phyloP scores from a whole-genome alignment of 2,329 filamentous ascomycete species.

The Fusarium begoniae region DNA sequence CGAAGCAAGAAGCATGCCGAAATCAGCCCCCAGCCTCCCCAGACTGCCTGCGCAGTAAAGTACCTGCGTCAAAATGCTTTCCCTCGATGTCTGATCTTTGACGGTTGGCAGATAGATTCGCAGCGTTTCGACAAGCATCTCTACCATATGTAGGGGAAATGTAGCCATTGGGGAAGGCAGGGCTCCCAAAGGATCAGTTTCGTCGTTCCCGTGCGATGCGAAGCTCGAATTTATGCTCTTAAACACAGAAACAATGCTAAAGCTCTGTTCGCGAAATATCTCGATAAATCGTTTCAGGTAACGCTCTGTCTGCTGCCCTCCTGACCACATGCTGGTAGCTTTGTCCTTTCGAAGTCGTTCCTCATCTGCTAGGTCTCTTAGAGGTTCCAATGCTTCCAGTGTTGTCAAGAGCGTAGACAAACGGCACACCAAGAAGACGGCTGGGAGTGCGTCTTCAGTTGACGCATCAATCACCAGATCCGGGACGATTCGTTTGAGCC shows the following conservation, averaged over 20 bases:
- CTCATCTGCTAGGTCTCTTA: slow-evolving; percentile 89
- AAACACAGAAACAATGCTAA: slow-evolving; percentile 94
- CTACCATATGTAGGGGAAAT: slow-evolving; percentile 84
- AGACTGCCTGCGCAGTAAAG: slow-evolving; percentile 93
- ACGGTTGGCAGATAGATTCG: slow-evolving; percentile 82
- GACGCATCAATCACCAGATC: slow-evolving; percentile 63
- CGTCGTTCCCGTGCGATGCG: slow-evolving; percentile 17
- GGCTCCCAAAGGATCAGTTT: slow-evolving; percentile 56
- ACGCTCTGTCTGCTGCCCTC: slow-evolving; percentile 91
- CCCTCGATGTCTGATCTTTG: slow-evolving; percentile 79
- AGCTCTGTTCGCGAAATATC: slow-evolving; percentile 97
- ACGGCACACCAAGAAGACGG: slow-evolving; percentile 87
- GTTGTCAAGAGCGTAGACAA: slow-evolving; percentile 81
- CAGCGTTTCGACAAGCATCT: slow-evolving; percentile 81
- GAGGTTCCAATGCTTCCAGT: slow-evolving; percentile 82
- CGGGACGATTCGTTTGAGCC: slow-evolving; percentile 86
- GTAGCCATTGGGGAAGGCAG: slow-evolving; percentile 82
- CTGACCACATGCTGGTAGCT: slow-evolving; percentile 61
- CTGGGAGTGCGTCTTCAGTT: slow-evolving; percentile 76
- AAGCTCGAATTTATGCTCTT: slow-evolving; percentile 74
- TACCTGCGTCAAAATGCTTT: slow-evolving; percentile 91
- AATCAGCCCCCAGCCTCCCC: slow-evolving; percentile 89
- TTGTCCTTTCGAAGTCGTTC: slow-evolving; percentile 67
- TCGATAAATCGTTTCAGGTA: slow-evolving; percentile 97
- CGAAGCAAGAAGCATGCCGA: slow-evolving; percentile 82